These are phyloP conservation scores for Beauveria bassiana DNA, from an alignment of 2,329 filamentous ascomycete species.

Conservation along the genomic window DNA sequence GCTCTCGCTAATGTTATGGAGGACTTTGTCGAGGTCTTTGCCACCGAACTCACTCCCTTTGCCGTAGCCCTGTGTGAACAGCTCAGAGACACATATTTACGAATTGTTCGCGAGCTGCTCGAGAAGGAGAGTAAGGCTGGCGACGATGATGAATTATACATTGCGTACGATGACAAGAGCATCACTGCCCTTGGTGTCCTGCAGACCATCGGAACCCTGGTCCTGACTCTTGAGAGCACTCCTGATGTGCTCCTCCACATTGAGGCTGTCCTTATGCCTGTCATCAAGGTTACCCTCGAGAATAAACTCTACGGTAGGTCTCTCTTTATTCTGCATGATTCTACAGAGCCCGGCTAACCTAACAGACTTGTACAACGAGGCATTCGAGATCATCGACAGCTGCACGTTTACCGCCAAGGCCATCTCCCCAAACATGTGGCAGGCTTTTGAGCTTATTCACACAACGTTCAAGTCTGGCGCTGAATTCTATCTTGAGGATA, in stretches of 20 bases:
- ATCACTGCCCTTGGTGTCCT: slow-evolving; percentile 94
- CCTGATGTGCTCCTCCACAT: slow-evolving; percentile 92
- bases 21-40: slow-evolving; percentile 98
- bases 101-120: slow-evolving; percentile 84
- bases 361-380: slow-evolving; percentile 89
- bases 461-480: slow-evolving; percentile 95
- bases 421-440: slow-evolving; percentile 97
- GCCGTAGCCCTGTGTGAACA: slow-evolving; percentile 94
- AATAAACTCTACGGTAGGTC: slow-evolving; percentile 84
- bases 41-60: slow-evolving; percentile 92
- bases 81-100: slow-evolving; percentile 87
- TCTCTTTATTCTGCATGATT: not conserved
- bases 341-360: not conserved
- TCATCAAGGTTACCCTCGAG: slow-evolving; percentile 90
- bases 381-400: slow-evolving; percentile 98
- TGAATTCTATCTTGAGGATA: slow-evolving; percentile 95
- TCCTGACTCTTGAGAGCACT: slow-evolving; percentile 92
- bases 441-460: slow-evolving; percentile 94
- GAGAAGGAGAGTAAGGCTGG: slow-evolving; percentile 76
- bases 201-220: slow-evolving; percentile 95
- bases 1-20: slow-evolving; percentile 98
- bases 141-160: slow-evolving; percentile 70
- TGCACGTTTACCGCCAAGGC: slow-evolving; percentile 96
- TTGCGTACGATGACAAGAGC: slow-evolving; percentile 97
- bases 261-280: slow-evolving; percentile 92